phyloP scores from a whole-genome alignment of 2,329 filamentous ascomycete species.

The Zarea fungicola region DNA sequence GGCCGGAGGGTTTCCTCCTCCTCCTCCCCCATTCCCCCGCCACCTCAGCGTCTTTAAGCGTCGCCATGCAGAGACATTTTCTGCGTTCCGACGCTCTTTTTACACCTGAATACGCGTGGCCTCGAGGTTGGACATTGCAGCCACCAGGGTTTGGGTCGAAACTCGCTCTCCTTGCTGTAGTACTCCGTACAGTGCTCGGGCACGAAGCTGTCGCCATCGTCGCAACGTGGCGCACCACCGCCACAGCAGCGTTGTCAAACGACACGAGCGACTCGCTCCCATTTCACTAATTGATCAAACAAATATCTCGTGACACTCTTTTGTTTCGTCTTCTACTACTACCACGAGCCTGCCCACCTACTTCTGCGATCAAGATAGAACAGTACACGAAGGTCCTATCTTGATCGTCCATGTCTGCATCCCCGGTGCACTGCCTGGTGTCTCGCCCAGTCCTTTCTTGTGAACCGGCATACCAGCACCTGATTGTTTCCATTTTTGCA shows the following conservation, averaged over 20 bases:
- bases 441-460: not conserved
- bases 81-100: not conserved
- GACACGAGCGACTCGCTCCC: no score
- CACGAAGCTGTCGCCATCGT: no score
- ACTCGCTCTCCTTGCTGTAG: no score
- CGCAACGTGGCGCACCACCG: no score
- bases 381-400: not conserved
- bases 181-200: no score
- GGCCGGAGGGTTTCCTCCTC: conserved; percentile 2
- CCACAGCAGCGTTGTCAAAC: no score
- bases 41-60: no score
- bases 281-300: no score
- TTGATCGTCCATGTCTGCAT: not conserved
- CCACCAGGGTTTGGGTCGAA: no score
- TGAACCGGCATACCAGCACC: not conserved
- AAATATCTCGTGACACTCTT: no score
- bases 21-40: not conserved
- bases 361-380: not conserved
- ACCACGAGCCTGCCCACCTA: not conserved
- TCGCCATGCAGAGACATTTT: not conserved
- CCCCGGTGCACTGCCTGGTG: not conserved
- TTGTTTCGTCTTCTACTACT: no score
- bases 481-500: not conserved
- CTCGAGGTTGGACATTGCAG: no score
- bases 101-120: not conserved